Base-by-base conservation (phyloP, 805 yeast species). In the Tetrapisispora pingtungensis region DNA sequence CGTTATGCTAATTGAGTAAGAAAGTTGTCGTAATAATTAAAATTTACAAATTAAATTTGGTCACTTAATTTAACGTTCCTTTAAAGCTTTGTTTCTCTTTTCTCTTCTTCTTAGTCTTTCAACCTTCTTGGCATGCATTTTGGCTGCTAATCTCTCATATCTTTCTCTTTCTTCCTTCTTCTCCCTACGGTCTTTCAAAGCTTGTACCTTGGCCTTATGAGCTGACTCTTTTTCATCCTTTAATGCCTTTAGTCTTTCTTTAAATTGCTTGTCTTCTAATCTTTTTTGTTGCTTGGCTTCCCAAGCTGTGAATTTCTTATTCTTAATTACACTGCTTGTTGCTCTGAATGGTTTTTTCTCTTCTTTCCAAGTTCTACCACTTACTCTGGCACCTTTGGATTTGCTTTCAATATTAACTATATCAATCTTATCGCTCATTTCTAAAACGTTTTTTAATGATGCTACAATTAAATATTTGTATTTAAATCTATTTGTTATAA, bases 51-150 rank as follows among this genome's bases (percentile, higher is more conserved):
- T n/a, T n/a, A n/a, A n/a, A n/a, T n/a, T n/a, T n/a, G n/a, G n/a
- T n/a, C n/a, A n/a, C n/a, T n/a, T n/a, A n/a, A 26, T 26, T 30
- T 61, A 84, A 65, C 97, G 96, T 60, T 89, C 97, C 62, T 81
- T 87, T 62, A 89, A 78, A 57, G 88, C 70, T 69, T 90, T 90
- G 70, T 89, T 90, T 68, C 97, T 81, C 82, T 90, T 90, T 62
- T 90, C 98, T 60, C 83, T 80, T 70, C 83, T 81, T 68, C 84
- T 81, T 68, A 90, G 62, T 66, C 98, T 77, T 51, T 88, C 97
- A 34, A 88, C 84, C 70, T 79, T 84, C 80, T 88, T 89, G 36
- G 83, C 83, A 61, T 87, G 90, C 95, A 90, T 85, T 66, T 83
- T 86, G 45, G 77, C 74, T 12, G 95, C 93, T 60, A 90, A 62